Evolutionary conservation across 1,139 yeast species (phyloP).

Genomic region (Taiozyma onychis): DNA sequence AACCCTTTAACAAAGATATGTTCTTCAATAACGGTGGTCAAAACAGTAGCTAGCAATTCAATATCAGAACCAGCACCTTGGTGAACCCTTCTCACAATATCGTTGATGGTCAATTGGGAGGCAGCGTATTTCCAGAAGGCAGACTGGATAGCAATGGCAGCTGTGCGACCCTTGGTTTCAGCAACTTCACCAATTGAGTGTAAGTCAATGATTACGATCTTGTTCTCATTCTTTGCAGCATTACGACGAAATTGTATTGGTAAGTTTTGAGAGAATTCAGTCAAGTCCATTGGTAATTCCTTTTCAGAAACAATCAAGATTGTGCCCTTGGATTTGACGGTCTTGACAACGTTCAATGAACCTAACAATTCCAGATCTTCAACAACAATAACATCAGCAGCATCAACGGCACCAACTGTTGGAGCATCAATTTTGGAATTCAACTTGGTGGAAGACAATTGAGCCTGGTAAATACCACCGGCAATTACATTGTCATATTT

Average conservation of each 20-base stretch:
- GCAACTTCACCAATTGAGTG: slow-evolving; percentile 53
- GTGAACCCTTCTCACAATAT: slow-evolving; percentile 71
- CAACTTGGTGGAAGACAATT: slow-evolving; percentile 40
- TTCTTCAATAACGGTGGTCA: slow-evolving; percentile 58
- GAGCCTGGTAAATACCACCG: slow-evolving; percentile 82
- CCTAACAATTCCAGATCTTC: slow-evolving; percentile 52
- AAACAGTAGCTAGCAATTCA: slow-evolving; percentile 78
- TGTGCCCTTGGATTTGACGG: slow-evolving; percentile 52
- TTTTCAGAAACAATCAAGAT: slow-evolving; percentile 38
- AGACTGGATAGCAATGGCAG: slow-evolving; percentile 68
- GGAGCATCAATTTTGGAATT: slow-evolving; percentile 22
- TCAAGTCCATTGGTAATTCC: slow-evolving; percentile 25
- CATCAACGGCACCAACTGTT: slow-evolving; percentile 20
- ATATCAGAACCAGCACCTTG: slow-evolving; percentile 80
- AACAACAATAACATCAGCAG: slow-evolving; percentile 50
- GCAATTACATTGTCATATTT: slow-evolving; percentile 64
- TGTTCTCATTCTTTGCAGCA: slow-evolving; percentile 49
- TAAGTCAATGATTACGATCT: slow-evolving; percentile 51
- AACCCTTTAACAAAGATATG: slow-evolving; percentile 43
- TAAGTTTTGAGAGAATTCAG: slow-evolving; percentile 42
- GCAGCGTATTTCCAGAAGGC: slow-evolving; percentile 73
- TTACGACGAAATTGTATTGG: slow-evolving; percentile 48
- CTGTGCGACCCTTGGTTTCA: slow-evolving; percentile 73
- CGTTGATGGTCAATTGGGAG: slow-evolving; percentile 54
- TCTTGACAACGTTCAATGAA: slow-evolving; percentile 54